Conservation (phyloP, 176 grass and related monocot species). For the Raddia distichophylla region DNA sequence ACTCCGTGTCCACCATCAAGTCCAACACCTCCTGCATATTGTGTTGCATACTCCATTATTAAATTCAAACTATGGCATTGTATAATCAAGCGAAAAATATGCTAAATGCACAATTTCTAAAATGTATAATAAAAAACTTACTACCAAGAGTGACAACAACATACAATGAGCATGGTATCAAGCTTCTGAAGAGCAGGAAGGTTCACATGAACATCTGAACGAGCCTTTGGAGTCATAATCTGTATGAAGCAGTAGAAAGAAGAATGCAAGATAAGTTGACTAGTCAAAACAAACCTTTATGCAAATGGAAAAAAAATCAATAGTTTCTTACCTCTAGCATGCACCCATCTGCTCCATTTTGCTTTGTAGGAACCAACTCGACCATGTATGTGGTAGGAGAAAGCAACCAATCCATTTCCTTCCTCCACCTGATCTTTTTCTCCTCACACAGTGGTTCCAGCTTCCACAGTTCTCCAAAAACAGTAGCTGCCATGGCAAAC, state of each 20-base stretch:
- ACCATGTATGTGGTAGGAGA: constrained; percentile 95
- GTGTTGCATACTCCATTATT: constrained; percentile 27
- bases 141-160: constrained; percentile 17
- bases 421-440: constrained; percentile 82
- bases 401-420: constrained; percentile 98
- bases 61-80: constrained; percentile 16
- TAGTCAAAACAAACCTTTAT: neutral
- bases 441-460: constrained; percentile 80
- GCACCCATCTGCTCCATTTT: constrained; percentile 78
- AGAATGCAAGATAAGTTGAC: constrained; percentile 22
- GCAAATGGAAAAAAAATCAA: constrained; percentile 2
- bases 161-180: constrained; percentile 95
- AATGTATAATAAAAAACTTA: neutral
- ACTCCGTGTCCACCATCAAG: constrained; percentile 82
- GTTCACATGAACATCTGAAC: constrained; percentile 93
- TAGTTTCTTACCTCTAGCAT: constrained; percentile 68
- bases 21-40: constrained; percentile 82
- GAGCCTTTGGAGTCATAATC: constrained; percentile 98
- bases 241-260: constrained; percentile 39
- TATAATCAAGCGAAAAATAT: neutral
- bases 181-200: constrained; percentile 99
- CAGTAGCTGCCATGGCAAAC: constrained; percentile 56
- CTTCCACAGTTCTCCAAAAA: constrained; percentile 98
- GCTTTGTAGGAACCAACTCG: constrained; percentile 92
- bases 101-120: neutral